Percentiles rank a stretch among this genome's conserved stretches.
Evolutionary conservation across 192 early-diverging fungal species (phyloP).

Genomic region (Linnemannia zychae): DNA sequence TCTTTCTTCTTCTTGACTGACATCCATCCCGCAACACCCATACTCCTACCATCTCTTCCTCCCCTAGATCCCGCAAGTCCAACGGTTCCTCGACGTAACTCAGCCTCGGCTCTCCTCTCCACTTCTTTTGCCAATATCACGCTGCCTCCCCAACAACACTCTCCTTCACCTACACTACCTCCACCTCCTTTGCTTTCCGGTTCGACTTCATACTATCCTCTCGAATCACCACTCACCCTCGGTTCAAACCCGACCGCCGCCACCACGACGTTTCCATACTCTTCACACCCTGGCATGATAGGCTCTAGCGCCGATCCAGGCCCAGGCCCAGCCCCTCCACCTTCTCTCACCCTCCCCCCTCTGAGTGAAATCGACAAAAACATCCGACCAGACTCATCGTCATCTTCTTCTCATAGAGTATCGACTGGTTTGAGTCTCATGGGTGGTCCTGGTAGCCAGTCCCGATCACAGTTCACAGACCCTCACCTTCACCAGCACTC

Average conservation of each 20-base stretch:
- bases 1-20: not conserved
- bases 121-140: not conserved
- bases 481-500: conserved; percentile 18
- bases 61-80: not conserved
- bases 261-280: conserved; percentile 23
- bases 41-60: not conserved
- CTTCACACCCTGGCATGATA: conserved; percentile 20
- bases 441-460: not conserved
- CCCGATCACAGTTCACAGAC: conserved; percentile 4
- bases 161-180: not conserved
- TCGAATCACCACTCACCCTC: not conserved
- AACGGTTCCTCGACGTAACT: conserved; percentile 4
- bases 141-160: not conserved
- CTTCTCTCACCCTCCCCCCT: conserved; percentile 38
- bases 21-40: not conserved
- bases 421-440: not conserved
- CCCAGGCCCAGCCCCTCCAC: conserved; percentile 42
- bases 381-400: conserved; percentile 19
- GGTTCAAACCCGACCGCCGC: not conserved
- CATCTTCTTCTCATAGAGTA: not conserved
- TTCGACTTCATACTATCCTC: not conserved
- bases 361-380: conserved; percentile 38
- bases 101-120: not conserved
- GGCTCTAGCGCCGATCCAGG: conserved; percentile 15
- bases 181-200: not conserved